Evolutionary conservation across 2,329 filamentous ascomycete species (phyloP).

Genomic region (Hypoxylon sp.): DNA sequence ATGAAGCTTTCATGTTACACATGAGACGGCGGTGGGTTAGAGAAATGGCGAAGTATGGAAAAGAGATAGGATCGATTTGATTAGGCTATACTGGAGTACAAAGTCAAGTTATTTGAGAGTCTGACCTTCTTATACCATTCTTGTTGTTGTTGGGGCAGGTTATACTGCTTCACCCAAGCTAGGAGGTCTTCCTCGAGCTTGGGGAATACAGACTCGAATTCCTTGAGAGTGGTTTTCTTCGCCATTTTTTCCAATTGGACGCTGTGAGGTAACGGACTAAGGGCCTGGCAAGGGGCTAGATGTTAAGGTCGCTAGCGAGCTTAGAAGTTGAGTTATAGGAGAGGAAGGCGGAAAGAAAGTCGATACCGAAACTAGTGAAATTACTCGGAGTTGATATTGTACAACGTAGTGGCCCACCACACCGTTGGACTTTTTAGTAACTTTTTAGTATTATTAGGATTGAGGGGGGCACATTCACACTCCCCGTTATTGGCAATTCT

Average conservation of each 20-base stretch:
- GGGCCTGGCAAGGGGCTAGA: neutral
- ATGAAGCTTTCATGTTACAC: constrained; percentile 20
- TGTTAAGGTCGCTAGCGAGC: neutral
- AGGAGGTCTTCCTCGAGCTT: constrained; percentile 86
- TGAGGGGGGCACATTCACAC: constrained; percentile 2
- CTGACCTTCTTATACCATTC: constrained; percentile 88
- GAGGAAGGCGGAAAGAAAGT: neutral
- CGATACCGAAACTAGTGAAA: neutral
- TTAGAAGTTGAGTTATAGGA: neutral
- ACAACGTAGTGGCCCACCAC: constrained; percentile 14
- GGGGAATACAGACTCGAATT: constrained; percentile 93
- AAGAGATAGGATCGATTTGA: neutral
- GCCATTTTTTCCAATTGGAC: constrained; percentile 63
- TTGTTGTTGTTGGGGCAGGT: constrained; percentile 83
- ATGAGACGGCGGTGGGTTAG: neutral
- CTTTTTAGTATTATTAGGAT: constrained; percentile 5
- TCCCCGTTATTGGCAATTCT: neutral
- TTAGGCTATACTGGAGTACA: constrained; percentile 18
- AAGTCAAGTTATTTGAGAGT: neutral
- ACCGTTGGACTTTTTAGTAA: neutral
- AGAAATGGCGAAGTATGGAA: constrained; percentile 38
- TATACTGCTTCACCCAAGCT: constrained; percentile 83
- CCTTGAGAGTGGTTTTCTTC: constrained; percentile 81
- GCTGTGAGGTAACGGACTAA: neutral
- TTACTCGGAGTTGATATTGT: constrained; percentile 13